These are phyloP conservation scores for Penicillium daleae DNA, from an alignment of 495 filamentous ascomycete genomes.

Conservation along the genomic window DNA sequence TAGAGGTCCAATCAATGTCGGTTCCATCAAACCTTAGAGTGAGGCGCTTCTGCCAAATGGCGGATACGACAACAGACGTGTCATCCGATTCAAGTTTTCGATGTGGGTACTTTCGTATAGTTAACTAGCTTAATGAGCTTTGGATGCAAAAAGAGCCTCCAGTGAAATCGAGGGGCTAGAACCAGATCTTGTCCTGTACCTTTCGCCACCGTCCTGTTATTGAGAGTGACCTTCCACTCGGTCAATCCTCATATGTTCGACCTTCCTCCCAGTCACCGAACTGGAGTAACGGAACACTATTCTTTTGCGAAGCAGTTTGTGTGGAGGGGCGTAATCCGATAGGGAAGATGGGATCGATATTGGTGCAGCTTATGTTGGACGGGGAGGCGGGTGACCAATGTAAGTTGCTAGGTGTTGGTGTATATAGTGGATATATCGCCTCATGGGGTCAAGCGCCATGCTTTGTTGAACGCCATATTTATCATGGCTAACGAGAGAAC, in stretches of 20 bases:
- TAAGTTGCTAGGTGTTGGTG: slow-evolving; percentile 1
- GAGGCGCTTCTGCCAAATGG: slow-evolving; percentile 13
- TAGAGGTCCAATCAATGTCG: slow-evolving; percentile 20
- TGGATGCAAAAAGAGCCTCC: slow-evolving; percentile 19
- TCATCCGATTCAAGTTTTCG: slow-evolving; percentile 22
- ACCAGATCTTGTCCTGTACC: slow-evolving; percentile 42
- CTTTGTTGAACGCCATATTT: no score
- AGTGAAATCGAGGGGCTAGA: slow-evolving; percentile 27
- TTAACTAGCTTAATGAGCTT: slow-evolving; percentile 17
- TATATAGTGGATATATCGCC: no score
- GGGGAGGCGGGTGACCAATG: slow-evolving; percentile 4
- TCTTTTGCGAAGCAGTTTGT: slow-evolving; percentile 13
- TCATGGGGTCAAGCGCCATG: no score
- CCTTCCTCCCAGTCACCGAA: slow-evolving; percentile 10
- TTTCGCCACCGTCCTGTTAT: slow-evolving; percentile 37
- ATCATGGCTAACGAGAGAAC: no score
- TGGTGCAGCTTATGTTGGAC: slow-evolving; percentile 2
- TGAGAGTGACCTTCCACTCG: slow-evolving; percentile 33
- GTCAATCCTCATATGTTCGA: slow-evolving; percentile 6
- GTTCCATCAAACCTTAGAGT: slow-evolving; percentile 19
- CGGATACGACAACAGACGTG: slow-evolving; percentile 22
- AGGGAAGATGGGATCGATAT: slow-evolving; percentile 9
- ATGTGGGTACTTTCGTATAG: slow-evolving; percentile 19
- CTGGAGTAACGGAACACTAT: slow-evolving; percentile 20
- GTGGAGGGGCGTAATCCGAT: slow-evolving; percentile 10